Evolutionary conservation across 2,329 filamentous ascomycete species (phyloP).

Genomic region (Cercospora sesami): DNA sequence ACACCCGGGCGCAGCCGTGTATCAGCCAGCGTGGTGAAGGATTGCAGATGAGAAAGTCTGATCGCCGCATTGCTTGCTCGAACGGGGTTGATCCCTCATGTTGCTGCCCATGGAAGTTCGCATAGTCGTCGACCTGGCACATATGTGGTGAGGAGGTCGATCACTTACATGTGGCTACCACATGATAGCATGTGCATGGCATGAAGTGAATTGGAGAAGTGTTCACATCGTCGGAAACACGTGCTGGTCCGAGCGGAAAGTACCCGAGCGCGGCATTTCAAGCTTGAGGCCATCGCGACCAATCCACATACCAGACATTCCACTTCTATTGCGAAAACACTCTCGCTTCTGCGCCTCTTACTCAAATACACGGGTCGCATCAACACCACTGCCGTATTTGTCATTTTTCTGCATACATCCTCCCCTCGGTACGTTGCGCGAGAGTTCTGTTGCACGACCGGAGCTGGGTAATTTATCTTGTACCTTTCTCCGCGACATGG

Average conservation of each 20-base stretch:
- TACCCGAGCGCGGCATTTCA: slow-evolving; percentile 1
- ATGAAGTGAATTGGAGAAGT: neutral
- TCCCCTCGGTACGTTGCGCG: slow-evolving; percentile 6
- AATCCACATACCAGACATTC: neutral
- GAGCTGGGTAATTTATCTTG: slow-evolving; percentile 3
- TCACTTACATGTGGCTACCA: neutral
- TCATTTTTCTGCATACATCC: neutral
- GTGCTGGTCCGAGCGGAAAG: neutral
- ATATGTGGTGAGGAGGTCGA: neutral
- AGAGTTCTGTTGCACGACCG: neutral
- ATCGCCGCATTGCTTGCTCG: neutral
- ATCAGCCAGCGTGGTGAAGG: neutral
- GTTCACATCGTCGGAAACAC: neutral
- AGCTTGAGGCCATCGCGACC: neutral
- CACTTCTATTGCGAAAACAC: neutral
- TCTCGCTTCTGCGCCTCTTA: slow-evolving; percentile 1
- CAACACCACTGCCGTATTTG: neutral
- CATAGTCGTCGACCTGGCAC: neutral
- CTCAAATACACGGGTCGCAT: slow-evolving; percentile 6
- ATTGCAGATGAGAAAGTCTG: slow-evolving; percentile 1
- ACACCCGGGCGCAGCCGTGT: neutral
- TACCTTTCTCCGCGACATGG: slow-evolving; percentile 3
- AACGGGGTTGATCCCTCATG: neutral
- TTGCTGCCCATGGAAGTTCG: neutral
- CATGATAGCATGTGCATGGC: neutral